Evolutionary conservation across 352 stramenopile genomes (phyloP), one percentile per base, ranked within the genome.

Genomic region (Lagenidium giganteum): DNA sequence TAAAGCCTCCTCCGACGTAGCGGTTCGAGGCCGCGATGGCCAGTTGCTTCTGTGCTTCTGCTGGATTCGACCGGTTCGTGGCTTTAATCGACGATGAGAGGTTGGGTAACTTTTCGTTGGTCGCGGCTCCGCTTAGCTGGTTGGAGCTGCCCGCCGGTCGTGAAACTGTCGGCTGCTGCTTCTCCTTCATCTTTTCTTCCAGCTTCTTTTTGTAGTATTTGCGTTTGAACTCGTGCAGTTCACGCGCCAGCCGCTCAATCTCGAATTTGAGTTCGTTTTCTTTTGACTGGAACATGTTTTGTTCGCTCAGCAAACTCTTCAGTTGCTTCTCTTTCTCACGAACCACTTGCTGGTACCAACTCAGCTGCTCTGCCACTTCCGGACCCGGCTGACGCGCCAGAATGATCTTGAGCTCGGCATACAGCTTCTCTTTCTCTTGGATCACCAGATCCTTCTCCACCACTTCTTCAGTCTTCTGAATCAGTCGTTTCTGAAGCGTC

Each of bases 321-420:
- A 98, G 91, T 57, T 98, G 93, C 44, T 95, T 93, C 8, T 94
- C 91, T 61, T 98, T 99, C 43, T 97, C 92, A 49, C 95, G 95
- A 20, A 98, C 85, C 36, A 94, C 85, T 35, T 96, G 82, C 68
- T 98, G 90, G 54, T 98, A 98, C 58, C 84, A 93, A 44, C 74
- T 94, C 8, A 98, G 75, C 59, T 98, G 92, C 70, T 98, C 91
- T 12, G 90, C 89, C 16, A 98, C 85, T 67, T 98, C 93, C 18
- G 90, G 92, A 3, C 93, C 93, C 8, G 95, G 95, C 53, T 98
- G 90, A 26, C 93, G 54, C 27, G 87, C 87, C 18, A 98, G 47
- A 49, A 94, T 91, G 13, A 83, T 83, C 70, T 98, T 98, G 46
- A 98, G 76, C 59, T 98, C 90, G 46, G 88, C 61, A 39, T 98